Conservation (phyloP, 2,329 filamentous ascomycete species). For the Phoma sp. region DNA sequence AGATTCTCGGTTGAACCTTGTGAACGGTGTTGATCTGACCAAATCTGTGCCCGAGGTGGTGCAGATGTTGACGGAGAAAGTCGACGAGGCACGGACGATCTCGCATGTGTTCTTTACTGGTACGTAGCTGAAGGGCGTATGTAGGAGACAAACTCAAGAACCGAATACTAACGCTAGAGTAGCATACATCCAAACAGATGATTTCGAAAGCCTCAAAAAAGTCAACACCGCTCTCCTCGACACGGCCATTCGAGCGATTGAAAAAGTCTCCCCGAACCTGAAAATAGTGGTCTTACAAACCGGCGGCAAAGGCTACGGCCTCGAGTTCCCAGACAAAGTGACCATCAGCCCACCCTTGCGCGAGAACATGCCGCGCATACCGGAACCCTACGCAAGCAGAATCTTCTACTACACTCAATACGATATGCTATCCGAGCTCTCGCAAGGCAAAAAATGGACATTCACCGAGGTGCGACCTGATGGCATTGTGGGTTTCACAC, state of each 20-base stretch:
- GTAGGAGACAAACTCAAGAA: no score
- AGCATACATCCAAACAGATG: constrained; percentile 1
- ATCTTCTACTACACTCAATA: constrained; percentile 53
- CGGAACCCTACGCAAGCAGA: constrained; percentile 40
- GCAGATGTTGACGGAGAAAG: constrained; percentile 1
- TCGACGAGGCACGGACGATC: background rate
- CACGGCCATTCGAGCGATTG: background rate
- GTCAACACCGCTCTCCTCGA: background rate
- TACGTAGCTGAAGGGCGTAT: background rate
- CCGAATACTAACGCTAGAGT: background rate
- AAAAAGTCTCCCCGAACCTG: background rate
- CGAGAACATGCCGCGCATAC: constrained; percentile 12
- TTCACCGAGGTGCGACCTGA: constrained; percentile 52
- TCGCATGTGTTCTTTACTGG: constrained; percentile 12
- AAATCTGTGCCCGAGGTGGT: constrained; percentile 1
- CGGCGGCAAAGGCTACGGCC: constrained; percentile 5
- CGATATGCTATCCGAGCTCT: constrained; percentile 46
- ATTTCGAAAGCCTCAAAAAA: background rate
- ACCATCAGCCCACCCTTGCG: background rate
- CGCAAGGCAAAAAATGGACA: constrained; percentile 47
- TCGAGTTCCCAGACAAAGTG: constrained; percentile 1
- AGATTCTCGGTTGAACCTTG: background rate
- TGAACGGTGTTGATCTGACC: constrained; percentile 3
- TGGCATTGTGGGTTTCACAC: constrained; percentile 52
- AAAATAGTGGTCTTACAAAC: constrained; percentile 2